Evolutionary conservation across 495 filamentous ascomycete genomes (phyloP), one percentile per base, ranked within the genome.

Genomic region (Annulohypoxylon nitens): DNA sequence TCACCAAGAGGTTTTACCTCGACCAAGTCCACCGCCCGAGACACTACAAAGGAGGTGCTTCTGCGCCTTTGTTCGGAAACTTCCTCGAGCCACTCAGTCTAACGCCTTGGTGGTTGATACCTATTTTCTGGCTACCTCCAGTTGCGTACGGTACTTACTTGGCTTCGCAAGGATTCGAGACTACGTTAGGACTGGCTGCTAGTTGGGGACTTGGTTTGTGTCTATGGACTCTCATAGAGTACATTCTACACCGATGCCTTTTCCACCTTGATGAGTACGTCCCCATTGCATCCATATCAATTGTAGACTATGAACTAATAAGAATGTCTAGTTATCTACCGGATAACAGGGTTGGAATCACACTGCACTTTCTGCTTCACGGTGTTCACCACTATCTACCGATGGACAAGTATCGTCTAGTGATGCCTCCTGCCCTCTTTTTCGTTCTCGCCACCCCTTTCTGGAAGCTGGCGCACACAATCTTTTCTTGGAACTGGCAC

Each of bases 311-410:
- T 65, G 65, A 78, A 64, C 68, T 78, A 58, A 70, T 55, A 33
- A 54, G 10, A 1, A n/a, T 61, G 47, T 61, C 26, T 60, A 94
- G 92, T n/a, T 93, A 87, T 76, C 90, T 99, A 43, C 97, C 97
- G 0, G 93, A 99, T 77, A 97, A 98, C 79, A 87, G 93, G 39
- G 92, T 95, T n/a, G 90, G 89, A 64, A 85, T 98, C 68, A 97
- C 94, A 2, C 74, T 90, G 3, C 97, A 99, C 76, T 99, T 99
- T 84, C 81, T 97, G 33, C 91, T 99, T 41, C 97, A 99, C 76
- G 97, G 97, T 48, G 92, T 99, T 73, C 97, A 99, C 77, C 97
- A 99, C 81, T 99, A 97, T 77, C 87, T 99, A 48, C 97, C 97
- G 9, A 98, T 99, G 97, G 97, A 99, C 85, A 94, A 91, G 67